phyloP scores from a whole-genome alignment of 345 rosid genomes.

The Lumnitzera racemosa region DNA sequence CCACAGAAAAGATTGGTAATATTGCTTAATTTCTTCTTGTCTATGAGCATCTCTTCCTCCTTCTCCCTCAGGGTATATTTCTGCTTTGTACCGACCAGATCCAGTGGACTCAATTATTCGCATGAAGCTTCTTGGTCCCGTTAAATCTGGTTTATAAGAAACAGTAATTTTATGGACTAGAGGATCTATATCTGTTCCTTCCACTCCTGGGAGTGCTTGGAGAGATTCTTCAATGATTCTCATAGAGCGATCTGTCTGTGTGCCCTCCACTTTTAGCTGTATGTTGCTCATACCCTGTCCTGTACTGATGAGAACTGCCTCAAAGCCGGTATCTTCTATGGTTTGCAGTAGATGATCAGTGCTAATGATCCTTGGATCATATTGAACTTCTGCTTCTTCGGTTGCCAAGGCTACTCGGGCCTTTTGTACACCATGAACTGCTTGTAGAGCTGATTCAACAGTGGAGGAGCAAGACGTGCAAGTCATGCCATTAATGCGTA shows the following conservation, averaged over 20 bases:
- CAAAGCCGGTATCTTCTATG: slow-evolving; percentile 61
- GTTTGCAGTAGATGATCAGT: slow-evolving; percentile 34
- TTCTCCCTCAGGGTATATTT: slow-evolving; percentile 54
- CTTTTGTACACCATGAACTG: slow-evolving; percentile 52
- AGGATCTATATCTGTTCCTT: slow-evolving; percentile 19
- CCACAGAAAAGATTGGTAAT: slow-evolving; percentile 60
- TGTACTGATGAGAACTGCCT: slow-evolving; percentile 58
- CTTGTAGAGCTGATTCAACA: slow-evolving; percentile 56
- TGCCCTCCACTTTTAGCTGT: slow-evolving; percentile 66
- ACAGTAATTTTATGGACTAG: slow-evolving; percentile 40
- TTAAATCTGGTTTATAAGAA: slow-evolving; percentile 61
- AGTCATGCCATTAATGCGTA: slow-evolving; percentile 83
- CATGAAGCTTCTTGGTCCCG: slow-evolving; percentile 77
- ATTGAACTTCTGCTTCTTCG: slow-evolving; percentile 77
- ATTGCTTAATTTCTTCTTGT: slow-evolving; percentile 57
- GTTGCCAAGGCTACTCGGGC: slow-evolving; percentile 84
- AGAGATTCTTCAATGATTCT: slow-evolving; percentile 50
- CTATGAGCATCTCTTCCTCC: slow-evolving; percentile 52
- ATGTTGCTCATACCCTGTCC: slow-evolving; percentile 69
- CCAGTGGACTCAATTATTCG: slow-evolving; percentile 76
- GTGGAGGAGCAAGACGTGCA: slow-evolving; percentile 80
- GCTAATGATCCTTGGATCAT: slow-evolving; percentile 44
- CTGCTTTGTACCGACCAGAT: slow-evolving; percentile 55
- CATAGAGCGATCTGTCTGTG: slow-evolving; percentile 40
- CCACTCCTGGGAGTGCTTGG: slow-evolving; percentile 85